Base-by-base conservation (phyloP, 208 protist species). In the Leishmania tropica region DNA sequence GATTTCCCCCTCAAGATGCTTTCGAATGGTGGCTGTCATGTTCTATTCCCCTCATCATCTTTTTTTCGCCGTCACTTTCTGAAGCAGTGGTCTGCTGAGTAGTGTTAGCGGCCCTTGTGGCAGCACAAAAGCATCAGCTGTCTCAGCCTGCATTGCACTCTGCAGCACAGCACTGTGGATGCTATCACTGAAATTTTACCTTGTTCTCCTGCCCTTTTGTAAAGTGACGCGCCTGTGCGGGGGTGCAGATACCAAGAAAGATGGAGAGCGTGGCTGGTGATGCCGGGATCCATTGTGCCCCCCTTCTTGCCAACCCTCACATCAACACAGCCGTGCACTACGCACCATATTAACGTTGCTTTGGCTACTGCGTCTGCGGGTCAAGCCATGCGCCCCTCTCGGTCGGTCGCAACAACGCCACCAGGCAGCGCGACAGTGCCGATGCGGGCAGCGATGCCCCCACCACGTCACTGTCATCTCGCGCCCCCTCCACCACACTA, bases 401-500 rank as follows among this genome's bases (percentile, higher is more conserved):
- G 48, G 31, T 1, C 19, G 51, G 75, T 45, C 24, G 53, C 54
- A 64, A 10, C 24, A 67, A n/a, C 10, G 76, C 47, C 64, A 45
- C 48, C 17, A 80, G 53, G 47, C 45, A 80, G 13, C 48, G 64
- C 31, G 76, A 70, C 8, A 80, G 76, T 51, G n/a, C 45, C 11
- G 28, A 56, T 48, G 19, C 45, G 1, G 76, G 48, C 28, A 64
- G 15, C 3, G 56, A 6, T 28, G 21, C 31, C 37, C 13, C 21
- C 28, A 45, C 56, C 58, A 47, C 54, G 8, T 73, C 48, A 21
- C 35, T 21, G 28, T 79, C 78, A 19, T 73, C 40, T 7, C 42
- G 47, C 40, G 76, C 82, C 13, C 58, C 65, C 28, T 84, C 71
- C 1, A 84, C 77, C 6, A 81, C 51, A 4, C 75, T 51, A 8